A percentile compares a stretch with the other conserved stretches of the same genome.
Evolutionary conservation across 306 rosid species (phyloP).

Genomic region (Inga oerstediana): DNA sequence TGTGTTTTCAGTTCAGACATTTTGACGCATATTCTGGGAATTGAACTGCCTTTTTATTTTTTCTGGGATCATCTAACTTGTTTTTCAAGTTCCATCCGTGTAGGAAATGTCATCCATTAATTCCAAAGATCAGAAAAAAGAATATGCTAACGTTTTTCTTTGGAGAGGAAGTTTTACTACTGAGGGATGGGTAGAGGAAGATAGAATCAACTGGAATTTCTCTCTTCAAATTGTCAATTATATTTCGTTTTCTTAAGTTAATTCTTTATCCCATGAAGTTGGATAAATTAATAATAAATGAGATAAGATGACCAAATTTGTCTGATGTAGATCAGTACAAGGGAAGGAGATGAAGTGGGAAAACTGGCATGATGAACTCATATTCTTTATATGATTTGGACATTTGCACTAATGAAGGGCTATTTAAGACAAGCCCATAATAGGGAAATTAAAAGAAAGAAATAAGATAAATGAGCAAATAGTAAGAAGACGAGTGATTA

Average conservation of each 20-base stretch:
- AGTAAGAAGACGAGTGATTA: background rate
- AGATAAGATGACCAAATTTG: background rate
- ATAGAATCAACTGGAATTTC: slow-evolving; percentile 2
- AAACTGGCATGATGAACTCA: background rate
- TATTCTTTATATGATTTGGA: background rate
- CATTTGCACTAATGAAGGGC: background rate
- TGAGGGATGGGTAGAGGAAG: background rate
- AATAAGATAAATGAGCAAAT: background rate
- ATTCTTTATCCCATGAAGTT: slow-evolving; percentile 9
- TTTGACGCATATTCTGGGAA: slow-evolving; percentile 20
- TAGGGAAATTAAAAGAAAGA: background rate
- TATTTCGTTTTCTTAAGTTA: slow-evolving; percentile 16
- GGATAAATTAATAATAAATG: slow-evolving; percentile 11
- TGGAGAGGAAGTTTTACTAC: background rate
- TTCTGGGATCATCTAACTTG: background rate
- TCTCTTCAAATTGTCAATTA: slow-evolving; percentile 15
- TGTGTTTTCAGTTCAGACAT: slow-evolving; percentile 26
- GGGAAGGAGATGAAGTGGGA: background rate
- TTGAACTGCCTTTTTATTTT: background rate
- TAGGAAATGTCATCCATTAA: slow-evolving; percentile 15
- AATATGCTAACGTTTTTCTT: background rate
- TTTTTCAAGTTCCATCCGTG: slow-evolving; percentile 16
- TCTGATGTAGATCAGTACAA: background rate
- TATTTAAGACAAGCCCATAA: background rate
- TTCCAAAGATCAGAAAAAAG: slow-evolving; percentile 25